Percentiles rank a stretch among this genome's conserved stretches.
Evolutionary conservation across 1,139 yeast genomes (phyloP).

Genomic region (Sugiyamaella castrensis): DNA sequence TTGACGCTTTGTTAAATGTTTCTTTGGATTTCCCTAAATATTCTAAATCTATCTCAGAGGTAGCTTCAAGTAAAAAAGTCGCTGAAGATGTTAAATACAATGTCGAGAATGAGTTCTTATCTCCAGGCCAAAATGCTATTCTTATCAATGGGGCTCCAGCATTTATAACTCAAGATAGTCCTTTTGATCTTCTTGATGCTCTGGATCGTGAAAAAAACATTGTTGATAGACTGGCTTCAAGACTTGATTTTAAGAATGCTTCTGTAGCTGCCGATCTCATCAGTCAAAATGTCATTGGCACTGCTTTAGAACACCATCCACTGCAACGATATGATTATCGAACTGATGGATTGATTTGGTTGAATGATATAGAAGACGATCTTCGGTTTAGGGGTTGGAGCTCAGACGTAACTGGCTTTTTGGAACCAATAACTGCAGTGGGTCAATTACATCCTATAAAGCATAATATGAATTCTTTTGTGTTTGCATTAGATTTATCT

Average conservation of each 20-base stretch:
- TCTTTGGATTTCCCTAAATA: conserved; percentile 38
- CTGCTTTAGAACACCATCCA: conserved; percentile 8
- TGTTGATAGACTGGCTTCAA: conserved; percentile 21
- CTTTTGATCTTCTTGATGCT: conserved; percentile 32
- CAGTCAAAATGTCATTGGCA: conserved; percentile 22
- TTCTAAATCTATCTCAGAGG: conserved; percentile 27
- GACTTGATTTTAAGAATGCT: conserved; percentile 12
- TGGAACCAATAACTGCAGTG: conserved; percentile 33
- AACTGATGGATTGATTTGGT: conserved; percentile 52
- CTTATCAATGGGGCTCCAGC: conserved; percentile 40
- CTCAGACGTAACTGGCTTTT: conserved; percentile 45
- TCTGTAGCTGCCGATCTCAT: conserved; percentile 22
- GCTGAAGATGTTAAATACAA: conserved; percentile 28
- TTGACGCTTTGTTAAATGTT: conserved; percentile 34
- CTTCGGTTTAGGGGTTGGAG: conserved; percentile 49
- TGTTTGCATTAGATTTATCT: conserved; percentile 67
- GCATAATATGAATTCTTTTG: conserved; percentile 73
- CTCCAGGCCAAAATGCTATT: conserved; percentile 37
- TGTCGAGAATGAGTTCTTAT: conserved; percentile 20
- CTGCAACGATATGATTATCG: conserved; percentile 43
- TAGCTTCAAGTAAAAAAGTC: conserved; percentile 24
- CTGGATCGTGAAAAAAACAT: conserved; percentile 34
- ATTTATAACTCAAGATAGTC: conserved; percentile 27
- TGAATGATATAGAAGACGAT: conserved; percentile 75
- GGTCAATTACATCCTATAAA: conserved; percentile 68